Evolutionary conservation across 352 stramenopile genomes (phyloP), one percentile per base, ranked within the genome.

Genomic region (Lagenidium sp.): DNA sequence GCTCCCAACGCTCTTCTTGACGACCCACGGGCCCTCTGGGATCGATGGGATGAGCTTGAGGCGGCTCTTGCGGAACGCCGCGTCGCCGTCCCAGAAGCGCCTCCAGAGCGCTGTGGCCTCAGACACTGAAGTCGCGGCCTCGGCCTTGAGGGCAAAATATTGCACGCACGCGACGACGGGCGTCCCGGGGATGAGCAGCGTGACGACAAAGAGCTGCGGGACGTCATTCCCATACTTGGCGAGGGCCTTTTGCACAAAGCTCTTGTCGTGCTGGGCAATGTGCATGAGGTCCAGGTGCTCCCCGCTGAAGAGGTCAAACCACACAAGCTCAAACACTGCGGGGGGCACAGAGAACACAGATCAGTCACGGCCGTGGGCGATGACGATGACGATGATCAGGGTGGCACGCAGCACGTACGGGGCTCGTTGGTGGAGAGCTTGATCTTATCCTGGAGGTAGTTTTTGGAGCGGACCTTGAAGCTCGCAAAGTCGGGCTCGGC

Each of bases 1-100:
- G 50, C 51, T 56, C 19, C 78, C 76, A 1, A 91, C 76, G 29
- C 76, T 86, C 43, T 89, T 88, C 48, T 82, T 74, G 23, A 94
- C 65, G 24, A 94, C 49, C 78, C 78, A 94, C 21, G 77, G 78
- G 0, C 81, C 81, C 19, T 94, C 75, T 8, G 75, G 68, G 44
- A 94, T 68, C 7, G 62, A 68, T 19, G 78, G 78, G 20, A 94
- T 85, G 24, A 94, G 58, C 45, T 94, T 94, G 38, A 94, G 60
- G 10, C 81, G 66, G 41, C 64, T 70, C 45, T 78, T 76, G 10
- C 81, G 78, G 34, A 88, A 91, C 6, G 37, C 58, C 26, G 85
- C 66, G 50, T 88, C 75, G 6, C 67, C 65, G 15, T 68, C 44
- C 12, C 85, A 45, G 34, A 92, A 89, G 18, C 55, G 60, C 16